Evolutionary conservation across 2,329 filamentous ascomycete genomes (phyloP).

Genomic region (Didymellaceae sp.): DNA sequence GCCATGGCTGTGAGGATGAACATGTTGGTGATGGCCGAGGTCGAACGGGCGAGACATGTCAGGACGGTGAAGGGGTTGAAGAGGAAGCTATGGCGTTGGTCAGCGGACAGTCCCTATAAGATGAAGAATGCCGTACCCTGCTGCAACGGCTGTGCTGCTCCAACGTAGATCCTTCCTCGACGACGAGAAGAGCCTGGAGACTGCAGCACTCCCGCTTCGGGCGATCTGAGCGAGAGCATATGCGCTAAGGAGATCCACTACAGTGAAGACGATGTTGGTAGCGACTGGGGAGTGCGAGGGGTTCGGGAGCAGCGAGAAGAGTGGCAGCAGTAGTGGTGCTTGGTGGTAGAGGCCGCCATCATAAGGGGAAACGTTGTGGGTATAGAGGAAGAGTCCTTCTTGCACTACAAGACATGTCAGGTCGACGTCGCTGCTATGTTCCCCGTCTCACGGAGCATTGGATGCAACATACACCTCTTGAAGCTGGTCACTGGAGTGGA

Average conservation of each 20-base stretch:
- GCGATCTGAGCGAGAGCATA: conserved; percentile 80
- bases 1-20: conserved; percentile 85
- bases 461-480: conserved; percentile 74
- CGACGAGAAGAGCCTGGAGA: conserved; percentile 79
- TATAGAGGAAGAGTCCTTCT: conserved; percentile 95
- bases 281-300: conserved; percentile 70
- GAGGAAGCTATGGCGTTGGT: conserved; percentile 70
- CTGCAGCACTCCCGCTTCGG: conserved; percentile 76
- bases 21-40: conserved; percentile 85
- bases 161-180: conserved; percentile 76
- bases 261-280: conserved; percentile 80
- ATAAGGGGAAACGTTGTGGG: conserved; percentile 94
- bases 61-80: conserved; percentile 95
- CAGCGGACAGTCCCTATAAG: conserved; percentile 11
- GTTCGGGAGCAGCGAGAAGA: conserved; percentile 87
- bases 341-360: conserved; percentile 86
- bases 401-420: conserved; percentile 67
- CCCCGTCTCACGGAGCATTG: not conserved
- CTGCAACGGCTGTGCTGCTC: conserved; percentile 76
- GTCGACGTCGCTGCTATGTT: not conserved
- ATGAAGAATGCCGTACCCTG: conserved; percentile 63
- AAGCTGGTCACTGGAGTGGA: conserved; percentile 98
- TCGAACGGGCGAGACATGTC: conserved; percentile 88
- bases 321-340: conserved; percentile 82
- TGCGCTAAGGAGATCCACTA: conserved; percentile 82